Conservation (phyloP, 345 rosid genomes). For the Rhodamnia rubescens region DNA sequence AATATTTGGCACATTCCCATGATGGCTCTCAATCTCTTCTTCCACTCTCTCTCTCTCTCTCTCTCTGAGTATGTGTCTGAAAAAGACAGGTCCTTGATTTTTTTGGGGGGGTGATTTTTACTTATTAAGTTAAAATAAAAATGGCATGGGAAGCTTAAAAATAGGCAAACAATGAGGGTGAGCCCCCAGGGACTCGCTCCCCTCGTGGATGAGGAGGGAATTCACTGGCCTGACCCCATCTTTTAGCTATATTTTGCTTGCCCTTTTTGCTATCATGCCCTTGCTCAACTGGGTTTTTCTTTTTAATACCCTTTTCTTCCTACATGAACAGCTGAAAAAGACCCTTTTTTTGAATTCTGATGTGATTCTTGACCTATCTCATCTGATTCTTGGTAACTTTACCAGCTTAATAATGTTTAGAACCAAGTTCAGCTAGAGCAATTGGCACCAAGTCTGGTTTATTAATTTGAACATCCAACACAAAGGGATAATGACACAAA, state of each 20-base stretch:
- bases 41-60: constrained; percentile 22
- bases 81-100: not conserved
- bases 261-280: not conserved
- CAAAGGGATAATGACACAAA: too few relatives aligned
- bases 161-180: constrained; percentile 26
- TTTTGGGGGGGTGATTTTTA: not conserved
- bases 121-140: not conserved
- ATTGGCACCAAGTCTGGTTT: not conserved
- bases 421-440: not conserved
- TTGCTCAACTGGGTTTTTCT: not conserved
- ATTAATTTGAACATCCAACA: not conserved
- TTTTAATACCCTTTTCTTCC: not conserved
- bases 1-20: constrained; percentile 35
- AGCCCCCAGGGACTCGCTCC: constrained; percentile 24
- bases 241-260: not conserved
- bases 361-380: not conserved
- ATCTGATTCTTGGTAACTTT: not conserved
- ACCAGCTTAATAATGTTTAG: not conserved
- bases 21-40: constrained; percentile 25
- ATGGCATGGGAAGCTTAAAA: constrained; percentile 23
- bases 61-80: not conserved
- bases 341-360: not conserved
- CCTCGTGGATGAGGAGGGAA: constrained; percentile 1
- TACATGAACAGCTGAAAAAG: not conserved
- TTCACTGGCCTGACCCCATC: not conserved